Evolutionary conservation across 2,329 filamentous ascomycete species (phyloP).

Genomic region (Pseudogymnoascus sp.): DNA sequence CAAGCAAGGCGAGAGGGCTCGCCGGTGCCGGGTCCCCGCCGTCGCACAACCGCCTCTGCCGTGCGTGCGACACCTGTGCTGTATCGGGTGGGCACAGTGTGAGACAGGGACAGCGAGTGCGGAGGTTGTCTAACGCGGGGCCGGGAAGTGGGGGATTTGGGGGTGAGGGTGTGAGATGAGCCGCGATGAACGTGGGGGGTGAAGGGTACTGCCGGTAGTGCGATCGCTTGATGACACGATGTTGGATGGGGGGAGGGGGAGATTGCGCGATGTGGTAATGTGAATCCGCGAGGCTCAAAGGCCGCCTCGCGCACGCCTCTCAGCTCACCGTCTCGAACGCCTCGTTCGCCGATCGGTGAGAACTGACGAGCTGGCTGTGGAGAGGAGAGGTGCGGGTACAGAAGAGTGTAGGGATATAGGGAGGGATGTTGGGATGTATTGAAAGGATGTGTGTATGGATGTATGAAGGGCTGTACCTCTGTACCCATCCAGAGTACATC

Average conservation of each 20-base stretch:
- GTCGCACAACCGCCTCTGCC: background rate
- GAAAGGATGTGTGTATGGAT: conserved; percentile 10
- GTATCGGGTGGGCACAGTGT: background rate
- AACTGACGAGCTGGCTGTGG: conserved; percentile 10
- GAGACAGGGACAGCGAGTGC: background rate
- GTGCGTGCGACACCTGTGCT: background rate
- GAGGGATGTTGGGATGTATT: conserved; percentile 15
- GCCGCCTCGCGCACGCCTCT: background rate
- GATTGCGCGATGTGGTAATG: conserved; percentile 1
- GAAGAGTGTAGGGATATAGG: conserved; percentile 12
- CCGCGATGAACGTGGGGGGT: background rate
- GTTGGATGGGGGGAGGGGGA: background rate
- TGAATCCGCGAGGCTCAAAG: background rate
- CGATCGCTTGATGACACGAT: background rate
- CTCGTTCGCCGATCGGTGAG: conserved; percentile 1
- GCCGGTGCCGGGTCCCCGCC: background rate
- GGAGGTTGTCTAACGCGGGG: background rate
- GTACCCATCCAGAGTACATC: background rate
- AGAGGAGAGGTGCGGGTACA: conserved; percentile 6
- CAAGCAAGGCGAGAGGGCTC: background rate
- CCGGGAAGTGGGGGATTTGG: background rate
- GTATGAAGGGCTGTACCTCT: conserved; percentile 8
- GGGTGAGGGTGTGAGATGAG: background rate
- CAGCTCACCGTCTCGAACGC: background rate
- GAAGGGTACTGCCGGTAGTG: background rate